Conservation (phyloP, 2,329 filamentous ascomycete genomes). For the Beauveria varroae region DNA sequence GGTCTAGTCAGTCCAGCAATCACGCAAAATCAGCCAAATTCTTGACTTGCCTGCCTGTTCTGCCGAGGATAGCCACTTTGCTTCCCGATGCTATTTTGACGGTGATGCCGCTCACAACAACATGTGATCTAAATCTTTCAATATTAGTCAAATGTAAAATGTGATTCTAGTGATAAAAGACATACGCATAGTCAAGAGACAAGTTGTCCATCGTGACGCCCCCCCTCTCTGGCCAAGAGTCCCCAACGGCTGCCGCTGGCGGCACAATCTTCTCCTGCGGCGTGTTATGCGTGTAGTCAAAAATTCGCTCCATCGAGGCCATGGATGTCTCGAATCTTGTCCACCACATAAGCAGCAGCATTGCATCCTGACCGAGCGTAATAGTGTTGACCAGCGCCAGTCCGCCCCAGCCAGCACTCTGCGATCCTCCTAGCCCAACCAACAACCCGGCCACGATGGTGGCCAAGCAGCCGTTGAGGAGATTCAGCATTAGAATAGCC, state of each 20-base stretch:
- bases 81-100: background rate
- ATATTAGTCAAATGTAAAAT: background rate
- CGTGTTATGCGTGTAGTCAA: background rate
- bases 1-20: background rate
- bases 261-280: background rate
- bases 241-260: background rate
- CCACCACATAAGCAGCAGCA: slow-evolving; percentile 2
- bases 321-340: background rate
- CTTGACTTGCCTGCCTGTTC: background rate
- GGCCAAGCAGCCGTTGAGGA: background rate
- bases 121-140: background rate
- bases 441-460: background rate
- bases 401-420: background rate
- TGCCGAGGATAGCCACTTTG: slow-evolving; percentile 1
- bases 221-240: background rate
- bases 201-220: background rate
- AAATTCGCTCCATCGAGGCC: slow-evolving; percentile 3
- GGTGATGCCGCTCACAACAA: background rate
- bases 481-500: background rate
- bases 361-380: background rate
- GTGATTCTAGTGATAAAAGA: background rate
- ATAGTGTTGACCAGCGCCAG: background rate
- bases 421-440: background rate
- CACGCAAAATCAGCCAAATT: background rate
- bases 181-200: background rate